Evolutionary conservation across 2,329 filamentous ascomycete species (phyloP), one percentile per base, ranked within the genome.

Genomic region (Phialocephala sp.): DNA sequence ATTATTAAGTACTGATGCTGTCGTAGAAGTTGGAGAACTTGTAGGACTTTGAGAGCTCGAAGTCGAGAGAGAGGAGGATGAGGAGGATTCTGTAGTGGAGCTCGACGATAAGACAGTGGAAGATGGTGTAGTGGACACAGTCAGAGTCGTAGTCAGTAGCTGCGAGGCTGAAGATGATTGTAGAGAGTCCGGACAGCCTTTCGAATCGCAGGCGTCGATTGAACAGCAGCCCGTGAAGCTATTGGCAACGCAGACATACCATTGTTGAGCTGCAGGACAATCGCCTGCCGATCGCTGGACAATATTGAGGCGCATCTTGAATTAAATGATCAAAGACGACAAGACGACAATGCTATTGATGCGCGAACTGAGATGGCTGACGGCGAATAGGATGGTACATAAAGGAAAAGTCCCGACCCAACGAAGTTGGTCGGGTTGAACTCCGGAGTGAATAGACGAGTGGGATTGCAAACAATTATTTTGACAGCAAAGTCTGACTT

Each of bases 171-270:
- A 60, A 32, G 62, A 61, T 22, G 12, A 59, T 39, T 36, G 41
- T 65, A 56, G 39, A 11, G 54, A 5, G 62, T 66, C 69, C 11
- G 77, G 77, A 64, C 80, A 82, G 8, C 63, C 68, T 2, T 63
- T 54, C 57, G 74, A 59, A 3, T 67, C 63, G 70, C 84, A 86
- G 18, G 82, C 79, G 66, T 83, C 72, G 15, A 77, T 72, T 15
- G 75, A 72, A 71, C 83, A 86, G 69, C 84, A 86, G 20, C 81
- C 83, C 2, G 59, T 64, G 68, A 80, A 83, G 37, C 68, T 67
- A 68, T 74, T 79, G 57, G 60, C 47, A 15, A 57, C 65, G 68
- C 82, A 85, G 27, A 66, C 59, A 68, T 80, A 84, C 67, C 76
- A 82, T 36, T 59, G 56, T 39, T 60, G 56, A 5, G 56, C 64